Base-by-base conservation (phyloP, 2,329 filamentous ascomycete genomes). In the Fusarium cicatricum region DNA sequence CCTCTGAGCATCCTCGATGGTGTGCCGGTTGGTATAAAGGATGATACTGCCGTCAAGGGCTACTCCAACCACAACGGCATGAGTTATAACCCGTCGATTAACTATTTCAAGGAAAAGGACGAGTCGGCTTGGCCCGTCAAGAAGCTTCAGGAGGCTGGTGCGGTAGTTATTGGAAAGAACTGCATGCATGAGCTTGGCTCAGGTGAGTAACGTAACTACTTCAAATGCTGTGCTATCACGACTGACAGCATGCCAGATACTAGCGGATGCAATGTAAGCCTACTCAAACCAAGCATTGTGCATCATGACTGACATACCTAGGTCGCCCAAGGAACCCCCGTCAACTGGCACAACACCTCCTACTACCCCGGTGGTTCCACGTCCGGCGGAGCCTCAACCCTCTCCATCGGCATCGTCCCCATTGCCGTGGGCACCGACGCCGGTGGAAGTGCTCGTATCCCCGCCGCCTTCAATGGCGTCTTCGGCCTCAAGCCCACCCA, bases 291-390 rank as follows among this genome's bases (percentile, higher is more conserved):
- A 5, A 10, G 11, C 12, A 11, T 32, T 14, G 12, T 8, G 28
- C 17, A 17, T n/a, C n/a, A n/a, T 23, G 15, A 46, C 66, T 68
- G 84, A 89, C 67, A 19, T n/a, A 15, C 6, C 11, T 21, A 78
- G 78, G 84, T 87, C 6, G 81, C 80, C 33, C 88, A 85, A 70
- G 91, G 91, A 32, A 92, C 90, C 0, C 89, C 91, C 0, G 80
- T 85, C 15, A 95, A 96, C 73, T 92, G 90, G 62, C 85, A 90
- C 73, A 93, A 94, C 74, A 78, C 81, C 15, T 73, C 80, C 3
- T 95, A 92, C 78, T 96, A 92, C 71, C 86, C 89, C 5, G 91
- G 91, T 41, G 91, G 91, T 23, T 93, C 90, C 0, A 92, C 91
- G 0, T 90, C 90, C 3, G 91, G 91, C 3, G 89, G 84, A 3